Evolutionary conservation across 345 rosid species (phyloP).

Genomic region (Citrus australasica): DNA sequence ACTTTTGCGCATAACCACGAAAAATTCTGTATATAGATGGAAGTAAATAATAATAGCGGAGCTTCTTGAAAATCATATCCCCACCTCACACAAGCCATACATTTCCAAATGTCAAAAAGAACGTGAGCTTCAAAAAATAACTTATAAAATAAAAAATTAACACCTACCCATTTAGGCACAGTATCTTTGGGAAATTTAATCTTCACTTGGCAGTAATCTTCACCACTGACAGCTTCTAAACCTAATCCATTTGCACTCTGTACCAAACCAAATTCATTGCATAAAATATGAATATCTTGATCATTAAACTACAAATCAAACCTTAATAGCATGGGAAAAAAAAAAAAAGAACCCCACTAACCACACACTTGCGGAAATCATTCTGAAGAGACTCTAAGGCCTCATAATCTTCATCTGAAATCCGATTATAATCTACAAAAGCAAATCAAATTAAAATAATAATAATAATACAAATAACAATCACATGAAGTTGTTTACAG

Average conservation of each 20-base stretch:
- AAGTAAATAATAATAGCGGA: not conserved
- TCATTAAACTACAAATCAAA: constrained; percentile 1
- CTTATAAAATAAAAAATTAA: not conserved
- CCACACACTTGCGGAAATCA: constrained; percentile 85
- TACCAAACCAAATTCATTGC: constrained; percentile 24
- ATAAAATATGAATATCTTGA: not conserved
- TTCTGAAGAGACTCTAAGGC: constrained; percentile 64
- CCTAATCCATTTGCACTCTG: constrained; percentile 92
- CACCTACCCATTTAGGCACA: constrained; percentile 80
- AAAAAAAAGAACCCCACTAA: constrained; percentile 29
- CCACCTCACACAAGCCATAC: not conserved
- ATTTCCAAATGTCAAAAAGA: not conserved
- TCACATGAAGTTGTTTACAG: not conserved
- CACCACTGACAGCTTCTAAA: constrained; percentile 55
- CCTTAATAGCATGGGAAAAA: not conserved
- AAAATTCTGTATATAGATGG: not conserved
- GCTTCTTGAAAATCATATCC: not conserved
- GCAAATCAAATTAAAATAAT: constrained; percentile 5
- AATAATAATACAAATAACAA: not conserved
- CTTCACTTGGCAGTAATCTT: constrained; percentile 59
- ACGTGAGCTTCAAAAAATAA: not conserved
- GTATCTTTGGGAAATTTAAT: constrained; percentile 73
- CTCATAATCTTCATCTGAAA: constrained; percentile 60
- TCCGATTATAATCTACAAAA: constrained; percentile 48
- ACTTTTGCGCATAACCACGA: not conserved